phyloP scores from a whole-genome alignment of 2,329 filamentous ascomycete species.

The Trichoderma semiorbis region DNA sequence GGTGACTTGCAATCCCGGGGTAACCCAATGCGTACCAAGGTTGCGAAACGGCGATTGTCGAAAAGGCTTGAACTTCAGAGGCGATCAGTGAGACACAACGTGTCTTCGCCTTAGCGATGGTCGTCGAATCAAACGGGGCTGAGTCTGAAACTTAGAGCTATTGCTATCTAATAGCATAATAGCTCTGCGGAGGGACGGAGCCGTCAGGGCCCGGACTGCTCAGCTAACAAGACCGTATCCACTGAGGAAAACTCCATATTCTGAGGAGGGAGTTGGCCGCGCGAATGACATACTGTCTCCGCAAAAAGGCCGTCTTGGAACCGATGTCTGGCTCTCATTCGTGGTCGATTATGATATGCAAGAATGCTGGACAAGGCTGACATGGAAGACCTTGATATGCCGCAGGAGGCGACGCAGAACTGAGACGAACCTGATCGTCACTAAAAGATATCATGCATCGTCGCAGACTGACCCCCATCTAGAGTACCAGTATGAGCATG shows the following conservation, averaged over 20 bases:
- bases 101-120: background rate
- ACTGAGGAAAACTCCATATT: constrained; percentile 63
- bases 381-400: constrained; percentile 58
- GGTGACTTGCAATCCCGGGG: background rate
- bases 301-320: constrained; percentile 82
- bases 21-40: background rate
- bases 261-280: constrained; percentile 61
- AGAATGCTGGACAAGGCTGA: constrained; percentile 63
- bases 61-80: background rate
- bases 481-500: background rate
- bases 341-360: constrained; percentile 62
- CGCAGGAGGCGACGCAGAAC: background rate
- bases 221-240: background rate
- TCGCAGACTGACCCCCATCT: background rate
- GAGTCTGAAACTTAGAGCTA: background rate
- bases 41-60: background rate
- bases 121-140: background rate
- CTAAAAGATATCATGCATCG: background rate
- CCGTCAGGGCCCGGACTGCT: background rate
- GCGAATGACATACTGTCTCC: constrained; percentile 66
- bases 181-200: constrained; percentile 1
- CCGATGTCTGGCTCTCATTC: constrained; percentile 43
- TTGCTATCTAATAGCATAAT: background rate
- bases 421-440: background rate
- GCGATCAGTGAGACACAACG: background rate